phyloP scores from a whole-genome alignment of 176 grass and related monocot genomes.

The Hyparrhenia diplandra region DNA sequence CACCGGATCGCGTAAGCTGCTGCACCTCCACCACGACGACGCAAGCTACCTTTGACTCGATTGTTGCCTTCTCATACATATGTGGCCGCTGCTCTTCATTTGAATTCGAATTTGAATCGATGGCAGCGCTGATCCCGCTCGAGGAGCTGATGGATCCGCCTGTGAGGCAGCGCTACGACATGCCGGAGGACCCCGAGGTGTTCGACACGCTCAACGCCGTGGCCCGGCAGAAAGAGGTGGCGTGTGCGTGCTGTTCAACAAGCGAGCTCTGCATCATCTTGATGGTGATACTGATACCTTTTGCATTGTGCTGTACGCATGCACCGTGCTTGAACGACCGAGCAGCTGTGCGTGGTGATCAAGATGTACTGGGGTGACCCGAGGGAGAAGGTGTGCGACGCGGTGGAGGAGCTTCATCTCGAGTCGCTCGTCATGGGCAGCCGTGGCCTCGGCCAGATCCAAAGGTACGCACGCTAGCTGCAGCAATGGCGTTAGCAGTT shows the following conservation, averaged over 20 bases:
- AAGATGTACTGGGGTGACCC: slow-evolving; percentile 76
- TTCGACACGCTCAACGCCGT: slow-evolving; percentile 43
- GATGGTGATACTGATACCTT: neutral
- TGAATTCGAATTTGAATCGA: neutral
- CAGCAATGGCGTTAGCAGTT: neutral
- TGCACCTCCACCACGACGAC: too few species aligned
- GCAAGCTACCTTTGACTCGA: too few species aligned
- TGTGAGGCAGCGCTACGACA: slow-evolving; percentile 50
- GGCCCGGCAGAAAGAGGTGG: slow-evolving; percentile 48
- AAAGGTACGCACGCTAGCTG: slow-evolving; percentile 33
- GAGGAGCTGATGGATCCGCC: slow-evolving; percentile 51
- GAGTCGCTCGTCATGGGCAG: slow-evolving; percentile 73
- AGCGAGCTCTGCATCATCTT: too few species aligned
- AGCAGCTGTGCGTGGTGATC: slow-evolving; percentile 42
- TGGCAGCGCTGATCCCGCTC: slow-evolving; percentile 63
- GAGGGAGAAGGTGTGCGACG: slow-evolving; percentile 87
- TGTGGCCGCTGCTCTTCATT: too few species aligned
- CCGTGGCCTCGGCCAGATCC: slow-evolving; percentile 57
- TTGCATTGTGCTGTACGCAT: neutral
- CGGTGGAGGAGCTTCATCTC: slow-evolving; percentile 44
- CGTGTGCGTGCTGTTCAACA: neutral
- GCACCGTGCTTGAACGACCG: neutral
- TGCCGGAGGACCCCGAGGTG: slow-evolving; percentile 46
- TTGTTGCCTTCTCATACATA: too few species aligned
- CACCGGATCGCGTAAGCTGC: slow-evolving; percentile 47